Evolutionary conservation across 495 filamentous ascomycete genomes (phyloP), one percentile per base, ranked within the genome.

Genomic region (Lasiosphaeria miniovina): DNA sequence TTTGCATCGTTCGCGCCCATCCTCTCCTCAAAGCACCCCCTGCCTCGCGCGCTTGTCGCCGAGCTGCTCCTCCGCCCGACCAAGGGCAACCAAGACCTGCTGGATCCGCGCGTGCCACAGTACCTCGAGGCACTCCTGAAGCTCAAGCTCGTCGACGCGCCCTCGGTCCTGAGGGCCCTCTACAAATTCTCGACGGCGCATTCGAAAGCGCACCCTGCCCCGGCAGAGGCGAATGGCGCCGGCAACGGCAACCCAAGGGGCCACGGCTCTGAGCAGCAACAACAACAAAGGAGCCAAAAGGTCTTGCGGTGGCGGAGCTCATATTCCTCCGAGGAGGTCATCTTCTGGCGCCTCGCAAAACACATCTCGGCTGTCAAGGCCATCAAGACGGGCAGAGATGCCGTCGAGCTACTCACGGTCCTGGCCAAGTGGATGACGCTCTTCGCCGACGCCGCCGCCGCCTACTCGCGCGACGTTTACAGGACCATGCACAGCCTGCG

Each of bases 41-140:
- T 86, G 17, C 71, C 77, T 4, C 70, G 78, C 11, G 50, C 57
- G 12, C 57, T 75, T 49, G 75, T 90, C 48, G 79, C 88, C 58
- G 82, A 87, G 57, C 65, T 88, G 3, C 76, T 87, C 36, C 73
- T 90, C 6, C 78, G 78, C 32, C 83, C 84, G 15, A 57, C 58
- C 2, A 79, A 80, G 33, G 67, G 70, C 12, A 66, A 80, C 52
- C 72, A 65, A 40, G 68, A 79, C 64, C 74, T 73, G 59, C 81
- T 87, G 71, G 88, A 91, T 61, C 85, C 85, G 31, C 77, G 88
- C 49, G 71, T 88, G 31, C 77, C 80, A 5, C 74, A 81, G 17
- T 93, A 91, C 72, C 69, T 88, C 36, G 78, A 87, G 68, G 77
- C 77, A 12, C 77, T 91, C 34, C 78, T 85, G 36, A 77, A 80